A percentile compares a stretch with the other conserved stretches of the same genome.
These are phyloP conservation scores for Phytophthora constricta DNA, from an alignment of 352 stramenopile genomes.

Conservation along the genomic window DNA sequence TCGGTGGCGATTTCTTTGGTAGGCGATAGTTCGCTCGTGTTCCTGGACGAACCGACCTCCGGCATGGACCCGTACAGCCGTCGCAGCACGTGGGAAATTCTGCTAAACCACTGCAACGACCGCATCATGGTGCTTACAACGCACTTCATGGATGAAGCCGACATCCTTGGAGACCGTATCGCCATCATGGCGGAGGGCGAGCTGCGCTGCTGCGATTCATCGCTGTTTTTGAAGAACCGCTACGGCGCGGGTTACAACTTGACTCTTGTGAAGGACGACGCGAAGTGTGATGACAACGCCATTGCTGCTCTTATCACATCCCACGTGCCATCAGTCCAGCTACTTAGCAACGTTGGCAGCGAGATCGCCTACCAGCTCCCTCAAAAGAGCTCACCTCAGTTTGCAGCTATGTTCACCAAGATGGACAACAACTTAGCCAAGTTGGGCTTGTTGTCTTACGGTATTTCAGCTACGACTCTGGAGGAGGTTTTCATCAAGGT, in stretches of 20 bases:
- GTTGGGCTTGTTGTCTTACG: constrained; percentile 50
- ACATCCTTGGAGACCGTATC: constrained; percentile 80
- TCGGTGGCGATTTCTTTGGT: constrained; percentile 89
- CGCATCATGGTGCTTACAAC: constrained; percentile 87
- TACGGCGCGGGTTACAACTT: constrained; percentile 68
- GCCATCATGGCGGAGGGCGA: constrained; percentile 81
- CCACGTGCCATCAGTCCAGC: constrained; percentile 36
- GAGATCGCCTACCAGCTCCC: constrained; percentile 71
- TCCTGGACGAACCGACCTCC: constrained; percentile 90
- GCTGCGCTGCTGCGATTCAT: constrained; percentile 62
- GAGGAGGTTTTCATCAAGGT: constrained; percentile 80
- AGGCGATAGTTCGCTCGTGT: constrained; percentile 76
- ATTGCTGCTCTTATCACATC: constrained; percentile 28
- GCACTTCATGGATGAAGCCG: constrained; percentile 94
- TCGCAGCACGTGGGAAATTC: constrained; percentile 90
- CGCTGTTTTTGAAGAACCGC: constrained; percentile 73
- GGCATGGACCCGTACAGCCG: constrained; percentile 95
- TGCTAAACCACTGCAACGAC: constrained; percentile 51
- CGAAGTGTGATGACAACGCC: constrained; percentile 24
- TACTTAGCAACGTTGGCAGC: constrained; percentile 63
- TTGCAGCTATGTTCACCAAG: constrained; percentile 53
- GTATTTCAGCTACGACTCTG: constrained; percentile 75
- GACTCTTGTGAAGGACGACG: constrained; percentile 54
- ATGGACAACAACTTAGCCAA: constrained; percentile 45
- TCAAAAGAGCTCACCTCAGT: constrained; percentile 40